Conservation (phyloP, 805 yeast genomes). For the Ogataea polymorpha region DNA sequence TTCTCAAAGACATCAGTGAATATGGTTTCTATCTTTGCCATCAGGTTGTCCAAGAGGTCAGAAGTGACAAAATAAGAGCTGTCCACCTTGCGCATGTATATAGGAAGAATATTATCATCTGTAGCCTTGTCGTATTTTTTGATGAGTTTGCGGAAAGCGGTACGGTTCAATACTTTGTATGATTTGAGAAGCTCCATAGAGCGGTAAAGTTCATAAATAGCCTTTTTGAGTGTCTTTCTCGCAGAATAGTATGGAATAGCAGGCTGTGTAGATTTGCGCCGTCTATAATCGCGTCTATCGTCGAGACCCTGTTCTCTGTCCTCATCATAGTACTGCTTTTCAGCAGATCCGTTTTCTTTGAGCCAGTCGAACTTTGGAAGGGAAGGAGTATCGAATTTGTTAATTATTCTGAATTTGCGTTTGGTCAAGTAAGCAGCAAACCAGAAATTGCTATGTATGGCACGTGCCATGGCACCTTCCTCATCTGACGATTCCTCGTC, state of each 20-base stretch:
- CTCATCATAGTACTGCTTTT: slow-evolving; percentile 35
- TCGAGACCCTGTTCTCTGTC: slow-evolving; percentile 28
- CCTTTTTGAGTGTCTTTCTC: slow-evolving; percentile 62
- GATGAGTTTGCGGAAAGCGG: slow-evolving; percentile 84
- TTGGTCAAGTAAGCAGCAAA: slow-evolving; percentile 24
- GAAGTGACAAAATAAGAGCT: slow-evolving; percentile 57
- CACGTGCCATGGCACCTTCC: slow-evolving; percentile 7
- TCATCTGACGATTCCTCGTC: slow-evolving; percentile 15
- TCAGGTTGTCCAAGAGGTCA: slow-evolving; percentile 62
- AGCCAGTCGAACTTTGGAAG: slow-evolving; percentile 38
- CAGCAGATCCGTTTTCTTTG: slow-evolving; percentile 27
- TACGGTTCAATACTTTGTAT: slow-evolving; percentile 72
- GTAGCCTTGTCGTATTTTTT: slow-evolving; percentile 87
- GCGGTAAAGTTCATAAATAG: slow-evolving; percentile 69
- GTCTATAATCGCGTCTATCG: slow-evolving; percentile 47
- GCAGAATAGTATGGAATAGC: slow-evolving; percentile 61
- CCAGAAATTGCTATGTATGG: slow-evolving; percentile 14
- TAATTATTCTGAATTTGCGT: slow-evolving; percentile 28
- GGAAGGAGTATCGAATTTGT: slow-evolving; percentile 41
- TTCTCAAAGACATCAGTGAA: slow-evolving; percentile 65
- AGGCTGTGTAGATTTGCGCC: slow-evolving; percentile 18
- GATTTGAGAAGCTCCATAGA: slow-evolving; percentile 67
- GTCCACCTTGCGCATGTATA: slow-evolving; percentile 59
- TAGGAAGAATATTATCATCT: slow-evolving; percentile 38
- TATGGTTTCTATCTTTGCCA: slow-evolving; percentile 61